Evolutionary conservation across 169 alveolate genomes (phyloP), one percentile per base, ranked within the genome.

Genomic region (Babesia sp.): DNA sequence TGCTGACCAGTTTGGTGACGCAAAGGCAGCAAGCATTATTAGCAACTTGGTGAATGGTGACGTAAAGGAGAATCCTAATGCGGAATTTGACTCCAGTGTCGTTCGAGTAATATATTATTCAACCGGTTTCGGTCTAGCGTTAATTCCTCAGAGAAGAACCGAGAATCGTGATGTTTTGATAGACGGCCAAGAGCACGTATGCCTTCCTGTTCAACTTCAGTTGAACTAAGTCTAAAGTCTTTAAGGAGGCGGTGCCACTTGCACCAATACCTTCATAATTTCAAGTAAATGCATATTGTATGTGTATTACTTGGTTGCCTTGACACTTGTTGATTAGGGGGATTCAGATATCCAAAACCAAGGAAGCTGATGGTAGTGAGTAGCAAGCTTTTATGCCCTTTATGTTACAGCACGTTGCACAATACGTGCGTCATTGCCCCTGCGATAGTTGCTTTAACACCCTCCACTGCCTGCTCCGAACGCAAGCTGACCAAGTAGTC

Each of bases 401-500:
- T 31, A 56, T 20, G 1, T 41, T 33, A 61, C 20, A 61, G 0
- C 71, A 41, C 44, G 71, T 64, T 64, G 61, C 74, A 46, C 39
- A 64, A n/a, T 18, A 64, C 12, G 33, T 64, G 28, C 1, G 74
- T 46, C 24, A 42, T 24, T 4, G 41, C 63, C 0, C 74, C 74
- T 16, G 74, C 74, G 20, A 64, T 16, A 46, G 74, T 64, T 14
- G 74, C 74, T 29, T 64, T 64, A 1, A 36, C 28, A 0, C 74
- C 74, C 50, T 64, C 74, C 1, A 64, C 33, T 34, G 61, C 59
- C 61, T 64, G 63, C 14, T 48, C 74, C 34, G 41, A 12, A n/a
- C 61, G 59, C 22, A 68, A 31, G 39, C 74, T 77, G 48, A 69
- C 33, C 33, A 77, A 34, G 68, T 56, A 69, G 37, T 77, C 86